Evolutionary conservation across 768 basidiomycete species (phyloP).

Genomic region (Tephrocybe rancida): DNA sequence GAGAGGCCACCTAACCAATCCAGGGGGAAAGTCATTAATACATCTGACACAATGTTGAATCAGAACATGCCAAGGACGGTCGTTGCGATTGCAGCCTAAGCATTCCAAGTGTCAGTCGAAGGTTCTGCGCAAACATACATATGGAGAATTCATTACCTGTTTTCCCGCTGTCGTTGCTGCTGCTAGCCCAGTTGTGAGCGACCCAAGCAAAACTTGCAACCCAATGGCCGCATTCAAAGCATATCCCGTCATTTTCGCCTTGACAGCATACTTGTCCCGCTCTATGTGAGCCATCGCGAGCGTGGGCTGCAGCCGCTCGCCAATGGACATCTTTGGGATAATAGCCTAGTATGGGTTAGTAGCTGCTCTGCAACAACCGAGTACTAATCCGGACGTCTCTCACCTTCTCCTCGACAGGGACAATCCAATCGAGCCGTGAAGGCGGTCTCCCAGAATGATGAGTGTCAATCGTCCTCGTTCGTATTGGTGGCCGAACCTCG

Average conservation of each 20-base stretch:
- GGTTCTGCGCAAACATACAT: not conserved
- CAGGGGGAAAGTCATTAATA: not conserved
- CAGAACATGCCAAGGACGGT: too few relatives aligned
- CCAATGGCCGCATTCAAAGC: conserved; percentile 54
- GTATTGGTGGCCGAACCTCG: conserved; percentile 9
- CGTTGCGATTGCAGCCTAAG: too few relatives aligned
- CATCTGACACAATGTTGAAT: too few relatives aligned
- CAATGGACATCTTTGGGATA: conserved; percentile 37
- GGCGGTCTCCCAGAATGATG: conserved; percentile 16
- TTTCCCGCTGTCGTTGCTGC: conserved; percentile 42
- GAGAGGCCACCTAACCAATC: conserved; percentile 53
- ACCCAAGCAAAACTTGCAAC: conserved; percentile 65
- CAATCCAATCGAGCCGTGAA: conserved; percentile 42
- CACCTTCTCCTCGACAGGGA: conserved; percentile 27
- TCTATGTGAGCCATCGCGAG: conserved; percentile 47
- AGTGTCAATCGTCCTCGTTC: conserved; percentile 15
- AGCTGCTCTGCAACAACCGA: not conserved
- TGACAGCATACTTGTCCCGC: conserved; percentile 45
- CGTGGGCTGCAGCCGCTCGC: conserved; percentile 59
- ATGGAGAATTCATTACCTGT: conserved; percentile 35
- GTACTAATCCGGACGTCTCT: not conserved
- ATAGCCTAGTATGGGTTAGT: conserved; percentile 3
- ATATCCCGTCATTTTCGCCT: conserved; percentile 44
- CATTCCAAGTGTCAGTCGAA: not conserved
- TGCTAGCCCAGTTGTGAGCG: conserved; percentile 68